Percentiles rank a stretch among this genome's conserved stretches.
phyloP scores from a whole-genome alignment of 1,139 yeast species.

The Pichia kudriavzevii region DNA sequence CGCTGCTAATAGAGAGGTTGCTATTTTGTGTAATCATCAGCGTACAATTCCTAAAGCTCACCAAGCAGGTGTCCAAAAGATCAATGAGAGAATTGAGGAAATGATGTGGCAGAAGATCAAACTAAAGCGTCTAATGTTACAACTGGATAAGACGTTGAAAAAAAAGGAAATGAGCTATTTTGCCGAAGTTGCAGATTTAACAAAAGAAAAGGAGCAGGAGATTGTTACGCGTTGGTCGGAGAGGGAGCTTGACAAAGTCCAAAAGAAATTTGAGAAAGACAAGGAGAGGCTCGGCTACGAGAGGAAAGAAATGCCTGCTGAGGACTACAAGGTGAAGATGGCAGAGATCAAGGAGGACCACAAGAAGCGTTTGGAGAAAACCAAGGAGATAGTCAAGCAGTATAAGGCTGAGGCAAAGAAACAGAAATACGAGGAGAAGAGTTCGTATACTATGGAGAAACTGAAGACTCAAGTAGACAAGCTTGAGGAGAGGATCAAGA shows the following conservation, averaged over 20 bases:
- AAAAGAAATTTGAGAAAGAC: constrained; percentile 35
- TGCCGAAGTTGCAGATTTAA: constrained; percentile 62
- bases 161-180: constrained; percentile 54
- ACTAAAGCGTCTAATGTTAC: constrained; percentile 60
- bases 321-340: constrained; percentile 45
- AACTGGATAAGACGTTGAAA: constrained; percentile 48
- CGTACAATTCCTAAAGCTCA: constrained; percentile 84
- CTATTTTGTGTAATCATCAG: constrained; percentile 95
- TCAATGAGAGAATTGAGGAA: constrained; percentile 69
- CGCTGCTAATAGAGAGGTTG: constrained; percentile 93
- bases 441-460: constrained; percentile 58
- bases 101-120: constrained; percentile 79
- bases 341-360: constrained; percentile 44
- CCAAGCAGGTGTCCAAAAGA: constrained; percentile 70
- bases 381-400: constrained; percentile 47
- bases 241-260: constrained; percentile 71
- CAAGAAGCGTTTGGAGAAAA: constrained; percentile 41
- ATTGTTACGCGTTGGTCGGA: constrained; percentile 49
- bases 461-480: constrained; percentile 65
- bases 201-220: constrained; percentile 52
- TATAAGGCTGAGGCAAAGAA: constrained; percentile 54
- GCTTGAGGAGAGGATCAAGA: constrained; percentile 62
- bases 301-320: constrained; percentile 45
- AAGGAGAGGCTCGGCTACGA: constrained; percentile 34
- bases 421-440: constrained; percentile 52